These are phyloP conservation scores for Salix suchowensis DNA, from an alignment of 345 rosid species.

Conservation along the genomic window DNA sequence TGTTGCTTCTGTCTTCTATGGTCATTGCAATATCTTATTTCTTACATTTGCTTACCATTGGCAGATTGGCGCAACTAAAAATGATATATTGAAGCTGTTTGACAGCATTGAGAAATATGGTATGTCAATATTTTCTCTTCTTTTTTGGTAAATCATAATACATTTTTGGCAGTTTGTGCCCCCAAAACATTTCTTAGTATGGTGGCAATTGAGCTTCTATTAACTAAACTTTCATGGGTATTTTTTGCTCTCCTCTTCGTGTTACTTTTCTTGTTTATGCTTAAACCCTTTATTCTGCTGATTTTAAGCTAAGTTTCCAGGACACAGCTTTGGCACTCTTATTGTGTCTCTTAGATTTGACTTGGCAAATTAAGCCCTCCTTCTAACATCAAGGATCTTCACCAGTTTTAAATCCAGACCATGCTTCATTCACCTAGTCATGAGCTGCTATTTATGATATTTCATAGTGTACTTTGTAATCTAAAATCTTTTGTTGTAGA, in stretches of 20 bases:
- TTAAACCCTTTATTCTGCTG: background rate
- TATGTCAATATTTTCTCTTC: slow-evolving; percentile 23
- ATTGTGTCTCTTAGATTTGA: background rate
- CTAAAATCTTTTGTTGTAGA: slow-evolving; percentile 36
- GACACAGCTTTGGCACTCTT: background rate
- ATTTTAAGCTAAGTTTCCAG: background rate
- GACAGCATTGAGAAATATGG: slow-evolving; percentile 83
- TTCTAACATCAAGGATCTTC: background rate
- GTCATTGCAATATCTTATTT: background rate
- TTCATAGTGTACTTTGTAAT: background rate
- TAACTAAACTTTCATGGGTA: background rate
- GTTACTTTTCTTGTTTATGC: background rate
- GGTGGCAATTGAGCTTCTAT: background rate
- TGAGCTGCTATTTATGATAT: background rate
- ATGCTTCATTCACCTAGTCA: background rate
- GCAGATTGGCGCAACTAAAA: slow-evolving; percentile 67
- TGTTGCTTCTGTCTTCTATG: background rate
- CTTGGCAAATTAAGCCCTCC: background rate
- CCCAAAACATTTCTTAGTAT: background rate
- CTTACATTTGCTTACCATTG: slow-evolving; percentile 14
- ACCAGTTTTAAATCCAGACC: background rate
- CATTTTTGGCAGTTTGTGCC: background rate
- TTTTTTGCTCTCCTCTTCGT: background rate
- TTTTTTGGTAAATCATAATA: background rate
- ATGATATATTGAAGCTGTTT: slow-evolving; percentile 71